phyloP scores from a whole-genome alignment of 257 asterid genomes.

The Parsonsia alboflavescens region DNA sequence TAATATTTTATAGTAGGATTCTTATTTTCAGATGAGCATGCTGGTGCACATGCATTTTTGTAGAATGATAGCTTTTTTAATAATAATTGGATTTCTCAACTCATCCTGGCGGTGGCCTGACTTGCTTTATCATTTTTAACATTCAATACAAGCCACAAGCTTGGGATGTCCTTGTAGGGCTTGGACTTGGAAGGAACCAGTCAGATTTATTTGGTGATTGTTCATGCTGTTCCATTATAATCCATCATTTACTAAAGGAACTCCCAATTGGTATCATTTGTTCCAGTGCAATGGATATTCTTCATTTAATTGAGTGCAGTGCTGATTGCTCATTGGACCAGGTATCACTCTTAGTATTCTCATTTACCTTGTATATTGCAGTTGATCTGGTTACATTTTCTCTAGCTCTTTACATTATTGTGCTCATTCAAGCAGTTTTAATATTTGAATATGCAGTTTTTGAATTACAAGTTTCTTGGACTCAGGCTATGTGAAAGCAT shows the following conservation, averaged over 20 bases:
- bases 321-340: conserved; percentile 62
- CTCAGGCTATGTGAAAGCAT: conserved; percentile 73
- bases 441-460: conserved; percentile 54
- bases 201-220: conserved; percentile 43
- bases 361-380: conserved; percentile 13
- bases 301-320: conserved; percentile 52
- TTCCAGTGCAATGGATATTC: conserved; percentile 57
- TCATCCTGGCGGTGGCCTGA: conserved; percentile 1
- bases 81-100: neutral
- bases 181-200: conserved; percentile 55
- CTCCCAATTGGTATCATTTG: conserved; percentile 59
- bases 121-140: neutral
- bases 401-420: conserved; percentile 12
- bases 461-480: conserved; percentile 85
- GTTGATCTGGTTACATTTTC: conserved; percentile 22
- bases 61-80: neutral
- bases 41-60: neutral
- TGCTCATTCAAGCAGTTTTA: conserved; percentile 30
- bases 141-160: conserved; percentile 34
- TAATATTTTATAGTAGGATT: neutral
- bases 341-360: conserved; percentile 36
- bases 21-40: neutral
- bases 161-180: conserved; percentile 45
- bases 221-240: conserved; percentile 54
- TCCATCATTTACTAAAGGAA: conserved; percentile 69